phyloP scores from a whole-genome alignment of 1,139 yeast species.

The Candida sanyaensis region DNA sequence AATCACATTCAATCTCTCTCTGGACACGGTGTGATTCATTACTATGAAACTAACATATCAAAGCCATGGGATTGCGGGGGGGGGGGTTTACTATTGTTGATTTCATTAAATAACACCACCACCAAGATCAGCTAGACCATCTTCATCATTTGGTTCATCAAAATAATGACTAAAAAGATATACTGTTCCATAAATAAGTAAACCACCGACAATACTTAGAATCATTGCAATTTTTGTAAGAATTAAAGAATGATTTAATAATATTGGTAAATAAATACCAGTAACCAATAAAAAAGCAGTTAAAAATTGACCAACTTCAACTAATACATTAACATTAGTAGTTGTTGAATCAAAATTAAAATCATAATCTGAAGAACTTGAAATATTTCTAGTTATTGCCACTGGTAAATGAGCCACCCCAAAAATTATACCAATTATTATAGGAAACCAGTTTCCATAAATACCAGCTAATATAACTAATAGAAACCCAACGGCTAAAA shows the following conservation, averaged over 20 bases:
- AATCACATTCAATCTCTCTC: too few relatives aligned
- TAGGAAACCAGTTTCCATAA: constrained; percentile 78
- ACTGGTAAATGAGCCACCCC: constrained; percentile 74
- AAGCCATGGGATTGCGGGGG: too few relatives aligned
- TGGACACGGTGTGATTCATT: too few relatives aligned
- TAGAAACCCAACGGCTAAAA: constrained; percentile 76
- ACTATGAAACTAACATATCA: too few relatives aligned
- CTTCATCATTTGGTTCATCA: constrained; percentile 56
- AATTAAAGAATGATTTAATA: constrained; percentile 64
- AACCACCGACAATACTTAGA: constrained; percentile 71
- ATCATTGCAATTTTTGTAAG: constrained; percentile 59
- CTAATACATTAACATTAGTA: constrained; percentile 29
- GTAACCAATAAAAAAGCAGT: constrained; percentile 68
- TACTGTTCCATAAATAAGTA: constrained; percentile 70
- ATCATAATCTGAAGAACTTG: constrained; percentile 43
- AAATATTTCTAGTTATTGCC: constrained; percentile 35
- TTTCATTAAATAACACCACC: constrained; percentile 30
- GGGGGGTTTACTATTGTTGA: too few relatives aligned
- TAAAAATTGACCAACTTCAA: constrained; percentile 67
- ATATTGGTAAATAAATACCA: constrained; percentile 67
- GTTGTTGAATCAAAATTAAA: constrained; percentile 43
- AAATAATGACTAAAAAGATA: constrained; percentile 72
- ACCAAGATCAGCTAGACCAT: constrained; percentile 29
- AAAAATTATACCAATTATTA: constrained; percentile 54
- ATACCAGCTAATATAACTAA: constrained; percentile 77